Base-by-base conservation (phyloP, 257 asterid genomes). In the Apocynum venetum region DNA sequence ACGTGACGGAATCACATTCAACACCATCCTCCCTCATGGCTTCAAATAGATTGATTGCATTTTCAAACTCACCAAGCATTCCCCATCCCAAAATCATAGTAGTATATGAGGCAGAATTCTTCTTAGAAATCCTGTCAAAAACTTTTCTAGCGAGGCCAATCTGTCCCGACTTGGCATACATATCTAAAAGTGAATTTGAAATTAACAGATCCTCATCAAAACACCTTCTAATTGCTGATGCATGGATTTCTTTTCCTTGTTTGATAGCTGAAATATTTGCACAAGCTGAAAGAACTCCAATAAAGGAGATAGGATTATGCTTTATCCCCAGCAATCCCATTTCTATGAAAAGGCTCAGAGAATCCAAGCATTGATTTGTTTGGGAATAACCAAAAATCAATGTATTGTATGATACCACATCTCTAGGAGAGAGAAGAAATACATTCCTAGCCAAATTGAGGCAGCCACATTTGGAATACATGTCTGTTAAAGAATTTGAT, bases 241-340 rank as follows among this genome's bases (percentile, higher is more conserved):
- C 91, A 56, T 93, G 97, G 72, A 93, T 85, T 66, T 89, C 91
- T 81, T 82, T 89, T 41, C 97, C 97, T 84, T 87, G 86, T 52
- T 83, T 87, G 51, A 88, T 84, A 35, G 91, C 89, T 0, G 89
- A 86, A 8, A 83, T 80, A 74, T 82, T 91, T 73, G 97, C 79
- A 72, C 97, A 93, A 3, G 97, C 96, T 20, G 97, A 85, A 59
- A 93, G 87, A 70, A 86, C 91, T 51, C 96, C 97, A 82, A 79
- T 85, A 76, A 82, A 91, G 57, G 97, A 91, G 79, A 91, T 76
- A 0, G 76, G 41, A 69, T 89, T 90, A 25, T 82, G 88, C 77
- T 83, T 77, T 83, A 89, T 73, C 38, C 94, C 89, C 38, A 79
- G 60, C 19, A 57, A 19, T 81, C 85, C 88, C 97, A 91, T 91